These are phyloP conservation scores for Cyberlindnera samutprakarnensis DNA, from an alignment of 805 yeast species.

Conservation along the genomic window DNA sequence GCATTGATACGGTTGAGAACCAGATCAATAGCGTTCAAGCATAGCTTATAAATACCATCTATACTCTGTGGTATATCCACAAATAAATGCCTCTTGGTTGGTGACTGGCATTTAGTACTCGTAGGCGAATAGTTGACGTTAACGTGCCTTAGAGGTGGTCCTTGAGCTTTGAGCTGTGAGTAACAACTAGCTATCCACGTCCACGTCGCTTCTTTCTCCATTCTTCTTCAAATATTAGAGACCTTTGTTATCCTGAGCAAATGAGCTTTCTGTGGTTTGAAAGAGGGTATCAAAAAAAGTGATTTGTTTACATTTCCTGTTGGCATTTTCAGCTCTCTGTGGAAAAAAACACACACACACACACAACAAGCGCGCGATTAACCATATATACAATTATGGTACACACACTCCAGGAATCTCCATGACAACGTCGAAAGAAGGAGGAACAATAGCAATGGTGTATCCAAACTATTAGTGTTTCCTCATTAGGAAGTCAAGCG, in stretches of 20 bases:
- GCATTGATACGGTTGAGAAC: slow-evolving; percentile 9
- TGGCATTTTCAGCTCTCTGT: no score
- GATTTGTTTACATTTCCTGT: no score
- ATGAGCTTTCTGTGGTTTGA: no score
- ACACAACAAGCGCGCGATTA: no score
- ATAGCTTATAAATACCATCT: slow-evolving; percentile 13
- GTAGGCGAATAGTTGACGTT: slow-evolving; percentile 17
- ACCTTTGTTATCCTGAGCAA: no score
- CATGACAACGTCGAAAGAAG: no score
- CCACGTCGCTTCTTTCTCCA: background rate
- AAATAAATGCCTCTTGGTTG: slow-evolving; percentile 5
- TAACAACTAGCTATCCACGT: slow-evolving; percentile 19
- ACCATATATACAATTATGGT: no score
- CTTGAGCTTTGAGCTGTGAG: slow-evolving; percentile 14
- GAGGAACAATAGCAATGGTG: no score
- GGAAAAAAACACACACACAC: no score
- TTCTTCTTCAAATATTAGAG: no score
- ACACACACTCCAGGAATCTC: no score
- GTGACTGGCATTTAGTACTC: slow-evolving; percentile 8
- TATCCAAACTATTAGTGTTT: background rate
- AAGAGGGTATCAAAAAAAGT: no score
- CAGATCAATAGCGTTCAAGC: slow-evolving; percentile 18
- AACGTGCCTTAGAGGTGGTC: slow-evolving; percentile 17
- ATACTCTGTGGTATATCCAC: slow-evolving; percentile 8
- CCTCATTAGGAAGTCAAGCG: slow-evolving; percentile 12